Conservation (phyloP, 2,329 filamentous ascomycete genomes). For the Truncatella angustata region DNA sequence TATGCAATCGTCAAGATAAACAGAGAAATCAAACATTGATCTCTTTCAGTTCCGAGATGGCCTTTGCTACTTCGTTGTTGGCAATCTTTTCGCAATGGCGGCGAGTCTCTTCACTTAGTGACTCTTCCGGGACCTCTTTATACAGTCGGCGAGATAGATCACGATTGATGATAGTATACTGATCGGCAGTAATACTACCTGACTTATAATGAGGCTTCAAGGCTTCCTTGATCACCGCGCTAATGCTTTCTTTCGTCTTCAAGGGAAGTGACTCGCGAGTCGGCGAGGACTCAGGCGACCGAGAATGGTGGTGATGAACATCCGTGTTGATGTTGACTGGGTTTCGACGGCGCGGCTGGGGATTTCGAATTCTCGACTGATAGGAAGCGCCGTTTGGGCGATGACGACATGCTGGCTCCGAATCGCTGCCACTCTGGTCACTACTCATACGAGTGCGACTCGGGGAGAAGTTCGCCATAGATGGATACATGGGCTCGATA, state of each 20-base stretch:
- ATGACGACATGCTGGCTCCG: constrained; percentile 30
- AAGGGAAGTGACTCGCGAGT: constrained; percentile 66
- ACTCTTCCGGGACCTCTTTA: constrained; percentile 57
- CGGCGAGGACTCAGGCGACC: constrained; percentile 67
- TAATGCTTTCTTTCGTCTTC: constrained; percentile 83
- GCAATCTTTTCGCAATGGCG: constrained; percentile 75
- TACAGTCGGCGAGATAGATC: constrained; percentile 87
- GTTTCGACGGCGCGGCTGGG: constrained; percentile 47
- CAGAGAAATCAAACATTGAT: constrained; percentile 18
- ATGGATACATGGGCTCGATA: constrained; percentile 70
- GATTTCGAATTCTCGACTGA: constrained; percentile 50
- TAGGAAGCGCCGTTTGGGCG: constrained; percentile 26
- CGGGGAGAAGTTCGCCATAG: constrained; percentile 69
- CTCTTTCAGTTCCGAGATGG: constrained; percentile 55
- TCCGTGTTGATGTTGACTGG: constrained; percentile 35
- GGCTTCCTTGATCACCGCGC: constrained; percentile 79
- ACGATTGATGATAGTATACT: constrained; percentile 91
- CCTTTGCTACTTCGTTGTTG: constrained; percentile 73
- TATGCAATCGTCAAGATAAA: constrained; percentile 12
- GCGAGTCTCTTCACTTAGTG: constrained; percentile 64
- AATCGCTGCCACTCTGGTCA: constrained; percentile 41
- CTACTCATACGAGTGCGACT: constrained; percentile 39
- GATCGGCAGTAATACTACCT: constrained; percentile 77
- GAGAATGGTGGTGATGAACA: constrained; percentile 23
- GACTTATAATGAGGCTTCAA: constrained; percentile 81